phyloP scores from a whole-genome alignment of 108 stramenopile species.

The Discostella stelligeroides region DNA sequence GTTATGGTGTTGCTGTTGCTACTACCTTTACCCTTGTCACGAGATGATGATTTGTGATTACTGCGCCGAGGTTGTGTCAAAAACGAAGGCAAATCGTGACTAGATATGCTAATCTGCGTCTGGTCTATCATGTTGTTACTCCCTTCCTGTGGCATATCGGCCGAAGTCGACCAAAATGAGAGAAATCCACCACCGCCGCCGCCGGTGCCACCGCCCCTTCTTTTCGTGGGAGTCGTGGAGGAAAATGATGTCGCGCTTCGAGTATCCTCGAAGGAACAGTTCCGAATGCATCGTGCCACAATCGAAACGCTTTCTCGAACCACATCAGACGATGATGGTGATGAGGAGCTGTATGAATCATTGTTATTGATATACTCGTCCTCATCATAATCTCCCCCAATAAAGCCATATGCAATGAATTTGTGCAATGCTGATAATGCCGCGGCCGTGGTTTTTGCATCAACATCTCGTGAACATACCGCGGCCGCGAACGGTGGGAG shows the following conservation, averaged over 20 bases:
- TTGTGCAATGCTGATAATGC: slow-evolving; percentile 75
- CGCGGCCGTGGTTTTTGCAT: slow-evolving; percentile 69
- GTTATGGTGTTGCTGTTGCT: not conserved
- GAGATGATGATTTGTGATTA: not conserved
- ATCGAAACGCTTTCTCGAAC: slow-evolving; percentile 49
- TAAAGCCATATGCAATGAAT: slow-evolving; percentile 80
- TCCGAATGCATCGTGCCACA: slow-evolving; percentile 65
- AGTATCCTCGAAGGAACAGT: slow-evolving; percentile 73
- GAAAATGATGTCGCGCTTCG: not conserved
- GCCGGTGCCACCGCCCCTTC: too few species aligned
- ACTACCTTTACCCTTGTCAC: not conserved
- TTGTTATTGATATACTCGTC: not conserved
- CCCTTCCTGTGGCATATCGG: slow-evolving; percentile 1
- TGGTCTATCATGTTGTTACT: not conserved
- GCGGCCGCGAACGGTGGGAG: slow-evolving; percentile 75
- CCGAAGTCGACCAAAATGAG: slow-evolving; percentile 36
- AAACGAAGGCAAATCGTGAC: slow-evolving; percentile 29
- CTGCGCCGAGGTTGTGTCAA: slow-evolving; percentile 32
- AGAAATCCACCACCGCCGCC: slow-evolving; percentile 5
- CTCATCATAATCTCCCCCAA: slow-evolving; percentile 33
- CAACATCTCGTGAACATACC: slow-evolving; percentile 62
- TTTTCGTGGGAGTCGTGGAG: not conserved
- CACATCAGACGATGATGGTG: slow-evolving; percentile 28
- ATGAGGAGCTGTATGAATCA: not conserved
- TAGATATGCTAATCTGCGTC: not conserved